phyloP scores from a whole-genome alignment of 2,329 filamentous ascomycete species.

The Alternaria incomplexa region DNA sequence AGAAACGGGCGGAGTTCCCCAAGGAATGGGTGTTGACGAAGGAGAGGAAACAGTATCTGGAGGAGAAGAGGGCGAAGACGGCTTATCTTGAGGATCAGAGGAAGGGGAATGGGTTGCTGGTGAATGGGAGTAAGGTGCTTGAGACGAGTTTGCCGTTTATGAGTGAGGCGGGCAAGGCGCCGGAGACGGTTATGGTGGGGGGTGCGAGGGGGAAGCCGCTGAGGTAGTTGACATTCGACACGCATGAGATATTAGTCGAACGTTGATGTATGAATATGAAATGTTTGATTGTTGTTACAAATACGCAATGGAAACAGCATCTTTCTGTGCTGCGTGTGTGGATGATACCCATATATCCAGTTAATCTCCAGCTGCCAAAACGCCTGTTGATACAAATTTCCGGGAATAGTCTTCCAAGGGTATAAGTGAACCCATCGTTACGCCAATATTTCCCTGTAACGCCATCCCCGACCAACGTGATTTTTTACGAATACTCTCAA shows the following conservation, averaged over 20 bases:
- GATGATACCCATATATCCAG: not conserved
- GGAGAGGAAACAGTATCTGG: constrained; percentile 69
- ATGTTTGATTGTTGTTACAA: not conserved
- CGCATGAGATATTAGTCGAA: not conserved
- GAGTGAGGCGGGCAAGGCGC: constrained; percentile 13
- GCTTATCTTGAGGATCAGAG: constrained; percentile 62
- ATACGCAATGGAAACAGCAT: not conserved
- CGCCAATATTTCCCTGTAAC: not conserved
- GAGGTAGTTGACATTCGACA: not conserved
- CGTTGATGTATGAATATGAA: constrained; percentile 1
- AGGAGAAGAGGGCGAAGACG: constrained; percentile 62
- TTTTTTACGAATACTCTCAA: too few species aligned
- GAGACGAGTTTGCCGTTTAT: constrained; percentile 38
- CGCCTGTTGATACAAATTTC: not conserved
- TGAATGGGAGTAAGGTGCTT: constrained; percentile 59
- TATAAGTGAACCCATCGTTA: not conserved
- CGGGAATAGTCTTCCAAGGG: not conserved
- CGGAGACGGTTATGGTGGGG: constrained; percentile 25
- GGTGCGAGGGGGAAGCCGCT: constrained; percentile 19
- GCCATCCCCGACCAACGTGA: not conserved
- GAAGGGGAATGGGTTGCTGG: constrained; percentile 60
- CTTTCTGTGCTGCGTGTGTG: not conserved
- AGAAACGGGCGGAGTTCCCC: constrained; percentile 74
- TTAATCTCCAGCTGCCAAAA: not conserved
- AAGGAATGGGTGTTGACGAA: constrained; percentile 80